phyloP scores from a whole-genome alignment of 73 alveolate species.

The Urostyla sp. region DNA sequence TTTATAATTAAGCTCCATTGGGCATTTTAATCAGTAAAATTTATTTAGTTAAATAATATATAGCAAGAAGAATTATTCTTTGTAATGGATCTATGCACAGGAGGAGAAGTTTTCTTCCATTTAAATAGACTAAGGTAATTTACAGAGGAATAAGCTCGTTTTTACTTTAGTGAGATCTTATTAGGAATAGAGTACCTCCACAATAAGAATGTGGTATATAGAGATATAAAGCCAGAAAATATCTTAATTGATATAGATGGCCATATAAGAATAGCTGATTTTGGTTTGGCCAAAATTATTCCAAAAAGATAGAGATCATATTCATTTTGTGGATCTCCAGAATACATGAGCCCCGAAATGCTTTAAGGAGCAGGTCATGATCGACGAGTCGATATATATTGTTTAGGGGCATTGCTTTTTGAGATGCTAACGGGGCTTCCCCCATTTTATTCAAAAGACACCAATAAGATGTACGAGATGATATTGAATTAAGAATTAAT shows the following conservation, averaged over 20 bases:
- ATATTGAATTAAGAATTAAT: conserved; percentile 36
- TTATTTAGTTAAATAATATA: background rate
- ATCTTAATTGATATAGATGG: conserved; percentile 77
- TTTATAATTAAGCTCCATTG: conserved; percentile 76
- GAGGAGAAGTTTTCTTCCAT: conserved; percentile 88
- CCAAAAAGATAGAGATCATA: conserved; percentile 42
- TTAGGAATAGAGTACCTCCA: conserved; percentile 75
- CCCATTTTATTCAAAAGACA: conserved; percentile 76
- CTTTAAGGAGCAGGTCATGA: conserved; percentile 77
- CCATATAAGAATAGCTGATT: conserved; percentile 76
- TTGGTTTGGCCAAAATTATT: conserved; percentile 63
- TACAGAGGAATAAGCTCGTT: conserved; percentile 70
- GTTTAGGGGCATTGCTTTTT: conserved; percentile 84
- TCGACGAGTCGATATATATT: conserved; percentile 77
- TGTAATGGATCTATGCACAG: conserved; percentile 86
- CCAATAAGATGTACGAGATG: conserved; percentile 57
- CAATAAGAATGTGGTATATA: conserved; percentile 71
- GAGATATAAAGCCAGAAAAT: conserved; percentile 88
- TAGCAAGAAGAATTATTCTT: conserved; percentile 70
- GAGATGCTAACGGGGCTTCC: conserved; percentile 89
- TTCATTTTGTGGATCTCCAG: conserved; percentile 85
- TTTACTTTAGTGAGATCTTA: conserved; percentile 76
- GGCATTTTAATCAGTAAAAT: conserved; percentile 72
- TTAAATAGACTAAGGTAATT: conserved; percentile 68
- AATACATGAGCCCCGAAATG: conserved; percentile 85